Conservation (phyloP, 176 grass and related monocot genomes). For the Oryza meyeriana region DNA sequence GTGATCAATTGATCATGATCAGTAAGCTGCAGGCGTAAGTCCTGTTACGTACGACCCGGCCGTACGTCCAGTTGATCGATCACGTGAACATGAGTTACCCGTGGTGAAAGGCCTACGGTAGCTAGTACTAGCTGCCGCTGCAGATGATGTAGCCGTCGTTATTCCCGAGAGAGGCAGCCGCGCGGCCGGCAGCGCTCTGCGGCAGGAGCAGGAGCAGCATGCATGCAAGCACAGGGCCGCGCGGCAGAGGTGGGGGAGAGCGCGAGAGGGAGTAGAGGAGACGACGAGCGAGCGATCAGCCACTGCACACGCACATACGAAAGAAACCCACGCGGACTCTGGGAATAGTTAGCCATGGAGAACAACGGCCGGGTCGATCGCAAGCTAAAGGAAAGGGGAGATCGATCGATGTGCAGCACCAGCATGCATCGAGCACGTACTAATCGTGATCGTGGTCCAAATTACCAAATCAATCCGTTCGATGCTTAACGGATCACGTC, state of each 20-base stretch:
- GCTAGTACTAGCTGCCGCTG: background rate
- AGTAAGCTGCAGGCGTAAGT: background rate
- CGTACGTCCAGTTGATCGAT: background rate
- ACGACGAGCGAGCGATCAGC: background rate
- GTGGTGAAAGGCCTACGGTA: conserved; percentile 10
- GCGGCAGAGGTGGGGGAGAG: conserved; percentile 4
- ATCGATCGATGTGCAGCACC: background rate
- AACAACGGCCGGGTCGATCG: conserved; percentile 9
- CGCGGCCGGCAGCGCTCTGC: background rate
- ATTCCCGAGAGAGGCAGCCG: conserved; percentile 34
- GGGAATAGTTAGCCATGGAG: background rate
- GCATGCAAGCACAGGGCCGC: background rate
- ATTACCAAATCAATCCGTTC: no score
- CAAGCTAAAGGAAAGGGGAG: conserved; percentile 25
- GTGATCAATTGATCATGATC: background rate
- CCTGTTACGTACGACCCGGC: background rate
- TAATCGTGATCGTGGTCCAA: no score
- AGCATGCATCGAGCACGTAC: no score
- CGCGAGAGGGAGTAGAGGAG: background rate
- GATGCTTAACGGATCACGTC: no score
- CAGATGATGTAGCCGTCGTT: conserved; percentile 27
- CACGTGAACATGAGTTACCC: background rate
- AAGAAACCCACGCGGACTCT: background rate
- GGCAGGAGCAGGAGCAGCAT: conserved; percentile 11
- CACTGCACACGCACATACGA: background rate